Evolutionary conservation across 176 grass and related monocot genomes (phyloP).

Genomic region (Oropetium thomaeum): DNA sequence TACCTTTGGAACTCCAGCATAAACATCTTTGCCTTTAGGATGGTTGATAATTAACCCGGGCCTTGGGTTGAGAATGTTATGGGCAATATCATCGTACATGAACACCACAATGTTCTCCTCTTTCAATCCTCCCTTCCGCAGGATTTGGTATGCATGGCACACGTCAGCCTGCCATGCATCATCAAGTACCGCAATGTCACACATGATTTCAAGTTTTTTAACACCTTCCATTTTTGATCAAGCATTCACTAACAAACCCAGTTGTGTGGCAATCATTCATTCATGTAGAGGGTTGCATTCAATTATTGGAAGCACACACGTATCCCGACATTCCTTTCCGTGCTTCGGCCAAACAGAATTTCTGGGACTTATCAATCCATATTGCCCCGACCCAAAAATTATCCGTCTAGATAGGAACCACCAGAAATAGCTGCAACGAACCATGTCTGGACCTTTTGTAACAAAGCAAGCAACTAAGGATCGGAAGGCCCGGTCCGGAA

Average conservation of each 20-base stretch:
- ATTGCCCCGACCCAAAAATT: not conserved
- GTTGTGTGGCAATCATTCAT: not conserved
- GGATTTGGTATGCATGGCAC: slow-evolving; percentile 88
- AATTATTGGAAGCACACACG: not conserved
- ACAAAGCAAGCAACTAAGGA: not conserved
- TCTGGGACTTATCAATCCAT: not conserved
- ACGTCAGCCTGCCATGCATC: slow-evolving; percentile 59
- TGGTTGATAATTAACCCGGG: slow-evolving; percentile 80
- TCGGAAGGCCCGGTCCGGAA: not conserved
- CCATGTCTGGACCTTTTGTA: not conserved
- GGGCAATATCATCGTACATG: slow-evolving; percentile 83
- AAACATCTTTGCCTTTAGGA: slow-evolving; percentile 73
- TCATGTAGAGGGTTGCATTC: not conserved
- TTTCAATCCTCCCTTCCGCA: slow-evolving; percentile 59
- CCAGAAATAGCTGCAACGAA: not conserved
- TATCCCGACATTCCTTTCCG: not conserved
- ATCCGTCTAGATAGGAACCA: not conserved
- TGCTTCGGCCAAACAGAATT: slow-evolving; percentile 5
- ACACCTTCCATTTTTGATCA: not conserved
- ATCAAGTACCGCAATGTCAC: not conserved
- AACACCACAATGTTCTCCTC: slow-evolving; percentile 97
- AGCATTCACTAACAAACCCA: not conserved
- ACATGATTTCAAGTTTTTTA: not conserved
- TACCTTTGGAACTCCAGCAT: slow-evolving; percentile 92
- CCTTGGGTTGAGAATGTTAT: slow-evolving; percentile 61